Evolutionary conservation across 306 rosid species (phyloP), one percentile per base, ranked within the genome.

Genomic region (Lupinus albus): DNA sequence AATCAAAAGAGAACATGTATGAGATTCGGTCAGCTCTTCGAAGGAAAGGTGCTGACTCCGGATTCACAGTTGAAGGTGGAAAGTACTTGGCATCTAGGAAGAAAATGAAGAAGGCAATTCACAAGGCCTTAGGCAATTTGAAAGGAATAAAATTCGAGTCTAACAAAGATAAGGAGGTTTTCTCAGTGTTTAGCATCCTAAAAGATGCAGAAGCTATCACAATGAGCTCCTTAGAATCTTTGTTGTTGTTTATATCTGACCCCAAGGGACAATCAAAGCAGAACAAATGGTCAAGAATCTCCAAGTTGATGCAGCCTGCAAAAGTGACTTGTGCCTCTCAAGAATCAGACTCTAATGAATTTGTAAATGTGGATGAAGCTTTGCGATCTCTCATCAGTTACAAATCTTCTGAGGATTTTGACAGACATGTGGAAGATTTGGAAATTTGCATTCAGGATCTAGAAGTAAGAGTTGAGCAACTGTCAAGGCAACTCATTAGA

Each of bases 141-240:
- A 80, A 54, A 70, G 73, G 59, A 72, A 60, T 38, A 0, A 80
- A 54, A 25, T 67, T 18, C 13, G 65, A 80, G 4, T 16, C 74
- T 7, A 74, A 14, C 71, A 74, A 56, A 25, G 78, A 66, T 2
- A 47, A 61, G 0, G 58, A 53, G n/a, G 36, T 16, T 64, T 39
- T 46, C 36, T 50, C 60, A 5, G 67, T 66, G 59, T 50, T 65
- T 60, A 46, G 33, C 49, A 80, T 49, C 56, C 39, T 75, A 46
- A 71, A 75, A 71, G 84, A 80, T 71, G 61, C 70, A 58, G 77
- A 74, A 79, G 73, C 71, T 42, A 67, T 80, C 36, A 80, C 80
- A 7, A 0, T 61, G 64, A 67, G 57, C 28, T 71, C 50, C 1
- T 49, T 81, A 35, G 79, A 76, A 63, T 61, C 79, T 41, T 42